phyloP scores from a whole-genome alignment of 768 basidiomycete genomes.

The Phaffia tasmanica region DNA sequence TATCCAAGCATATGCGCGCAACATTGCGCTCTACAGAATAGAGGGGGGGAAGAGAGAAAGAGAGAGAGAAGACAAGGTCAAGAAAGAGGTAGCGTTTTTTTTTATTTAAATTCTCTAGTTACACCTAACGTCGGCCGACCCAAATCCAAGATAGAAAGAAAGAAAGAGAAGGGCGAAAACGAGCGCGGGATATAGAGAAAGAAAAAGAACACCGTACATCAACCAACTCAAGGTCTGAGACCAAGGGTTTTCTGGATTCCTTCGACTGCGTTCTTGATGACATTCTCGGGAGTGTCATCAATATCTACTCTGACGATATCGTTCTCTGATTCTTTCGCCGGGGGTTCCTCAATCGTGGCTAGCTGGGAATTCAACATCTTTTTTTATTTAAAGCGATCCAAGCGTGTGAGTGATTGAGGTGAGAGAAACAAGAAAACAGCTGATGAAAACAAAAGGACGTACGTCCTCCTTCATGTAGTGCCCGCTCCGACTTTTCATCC shows the following conservation, averaged over 20 bases:
- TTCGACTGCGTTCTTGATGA: slow-evolving; percentile 8
- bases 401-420: neutral
- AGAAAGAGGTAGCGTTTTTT: too few relatives aligned
- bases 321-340: slow-evolving; percentile 13
- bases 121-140: too few relatives aligned
- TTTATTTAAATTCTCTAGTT: too few relatives aligned
- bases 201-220: too few relatives aligned
- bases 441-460: neutral
- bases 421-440: neutral
- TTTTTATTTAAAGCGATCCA: neutral
- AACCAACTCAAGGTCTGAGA: too few relatives aligned
- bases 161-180: too few relatives aligned
- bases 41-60: too few relatives aligned
- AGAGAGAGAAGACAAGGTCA: too few relatives aligned
- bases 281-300: slow-evolving; percentile 11
- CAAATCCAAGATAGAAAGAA: too few relatives aligned
- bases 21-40: too few relatives aligned
- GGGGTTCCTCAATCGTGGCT: slow-evolving; percentile 19
- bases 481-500: slow-evolving; percentile 12
- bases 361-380: slow-evolving; percentile 25
- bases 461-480: neutral
- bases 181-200: too few relatives aligned
- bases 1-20: too few relatives aligned
- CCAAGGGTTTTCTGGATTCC: neutral
- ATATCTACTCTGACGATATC: slow-evolving; percentile 18